These are phyloP conservation scores for Hypoxylon subgilvum DNA, from an alignment of 495 filamentous ascomycete species.

Conservation along the genomic window DNA sequence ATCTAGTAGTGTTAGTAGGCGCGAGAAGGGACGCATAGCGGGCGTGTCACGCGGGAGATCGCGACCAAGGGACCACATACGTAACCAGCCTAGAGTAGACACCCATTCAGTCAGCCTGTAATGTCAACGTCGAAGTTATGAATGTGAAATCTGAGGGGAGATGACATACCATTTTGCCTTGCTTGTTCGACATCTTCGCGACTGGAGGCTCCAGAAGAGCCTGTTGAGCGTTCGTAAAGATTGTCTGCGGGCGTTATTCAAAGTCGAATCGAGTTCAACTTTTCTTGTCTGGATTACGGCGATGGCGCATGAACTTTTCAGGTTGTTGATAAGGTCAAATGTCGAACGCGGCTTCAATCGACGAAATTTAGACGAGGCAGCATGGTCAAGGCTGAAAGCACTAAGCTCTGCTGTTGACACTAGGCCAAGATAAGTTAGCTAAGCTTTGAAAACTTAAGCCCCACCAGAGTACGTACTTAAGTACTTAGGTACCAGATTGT, in stretches of 20 bases:
- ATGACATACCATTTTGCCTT: conserved; percentile 96
- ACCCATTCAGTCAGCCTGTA: conserved; percentile 69
- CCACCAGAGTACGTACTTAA: too few relatives aligned
- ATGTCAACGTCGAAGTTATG: conserved; percentile 63
- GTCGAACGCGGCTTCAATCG: conserved; percentile 22
- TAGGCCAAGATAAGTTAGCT: conserved; percentile 17
- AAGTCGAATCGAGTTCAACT: conserved; percentile 38
- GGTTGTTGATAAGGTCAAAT: conserved; percentile 39
- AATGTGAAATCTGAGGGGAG: conserved; percentile 42
- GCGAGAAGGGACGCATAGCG: neutral
- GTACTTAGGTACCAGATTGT: neutral
- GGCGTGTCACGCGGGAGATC: neutral
- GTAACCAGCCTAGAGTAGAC: conserved; percentile 84
- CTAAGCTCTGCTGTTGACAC: conserved; percentile 15
- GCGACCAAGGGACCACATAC: conserved; percentile 65
- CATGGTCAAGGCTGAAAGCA: conserved; percentile 35
- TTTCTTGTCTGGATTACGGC: conserved; percentile 34
- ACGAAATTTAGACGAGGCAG: conserved; percentile 38
- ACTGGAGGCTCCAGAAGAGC: conserved; percentile 72
- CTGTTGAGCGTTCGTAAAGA: conserved; percentile 61
- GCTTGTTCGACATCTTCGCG: conserved; percentile 83
- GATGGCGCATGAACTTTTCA: conserved; percentile 43
- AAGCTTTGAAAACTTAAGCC: too few relatives aligned
- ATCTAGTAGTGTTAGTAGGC: conserved; percentile 68
- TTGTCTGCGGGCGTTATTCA: conserved; percentile 41